Evolutionary conservation across 495 filamentous ascomycete species (phyloP).

Genomic region (Chaetomidium leptoderma): DNA sequence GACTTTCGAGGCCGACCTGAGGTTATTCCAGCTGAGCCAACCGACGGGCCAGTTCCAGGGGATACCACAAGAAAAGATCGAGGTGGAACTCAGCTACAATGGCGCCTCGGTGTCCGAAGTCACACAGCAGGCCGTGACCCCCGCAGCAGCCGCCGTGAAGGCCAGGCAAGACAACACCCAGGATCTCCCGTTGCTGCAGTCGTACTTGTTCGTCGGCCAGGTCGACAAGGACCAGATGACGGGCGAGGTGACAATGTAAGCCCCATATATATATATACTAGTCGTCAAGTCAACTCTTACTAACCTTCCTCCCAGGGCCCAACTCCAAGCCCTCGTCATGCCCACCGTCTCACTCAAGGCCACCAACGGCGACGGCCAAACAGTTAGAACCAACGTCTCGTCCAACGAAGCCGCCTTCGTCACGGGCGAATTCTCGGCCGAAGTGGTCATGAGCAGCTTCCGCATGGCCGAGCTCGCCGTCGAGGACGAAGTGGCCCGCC

Average conservation of each 20-base stretch:
- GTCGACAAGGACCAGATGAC: slow-evolving; percentile 45
- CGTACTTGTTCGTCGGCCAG: slow-evolving; percentile 52
- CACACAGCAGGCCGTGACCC: slow-evolving; percentile 20
- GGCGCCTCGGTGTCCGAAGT: slow-evolving; percentile 55
- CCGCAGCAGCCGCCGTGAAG: no score
- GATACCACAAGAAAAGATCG: slow-evolving; percentile 52
- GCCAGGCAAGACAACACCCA: slow-evolving; percentile 11
- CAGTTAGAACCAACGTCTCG: slow-evolving; percentile 57
- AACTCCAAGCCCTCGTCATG: slow-evolving; percentile 57
- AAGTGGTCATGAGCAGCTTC: slow-evolving; percentile 42
- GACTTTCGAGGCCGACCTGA: slow-evolving; percentile 65
- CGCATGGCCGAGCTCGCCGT: slow-evolving; percentile 40
- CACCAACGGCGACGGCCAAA: slow-evolving; percentile 37
- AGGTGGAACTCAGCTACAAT: slow-evolving; percentile 54
- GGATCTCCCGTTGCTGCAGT: slow-evolving; percentile 40
- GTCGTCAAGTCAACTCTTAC: not conserved
- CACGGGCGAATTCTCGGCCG: slow-evolving; percentile 58
- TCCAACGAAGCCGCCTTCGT: slow-evolving; percentile 65
- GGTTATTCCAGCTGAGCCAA: slow-evolving; percentile 58
- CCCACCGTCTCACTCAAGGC: slow-evolving; percentile 59
- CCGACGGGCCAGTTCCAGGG: slow-evolving; percentile 55
- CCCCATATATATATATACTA: not conserved
- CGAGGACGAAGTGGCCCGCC: slow-evolving; percentile 27
- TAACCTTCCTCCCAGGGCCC: slow-evolving; percentile 38
- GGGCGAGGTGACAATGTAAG: slow-evolving; percentile 41